Base-by-base conservation (phyloP, 371 early-diverging fungal genomes). In the Mucor plumbeus region DNA sequence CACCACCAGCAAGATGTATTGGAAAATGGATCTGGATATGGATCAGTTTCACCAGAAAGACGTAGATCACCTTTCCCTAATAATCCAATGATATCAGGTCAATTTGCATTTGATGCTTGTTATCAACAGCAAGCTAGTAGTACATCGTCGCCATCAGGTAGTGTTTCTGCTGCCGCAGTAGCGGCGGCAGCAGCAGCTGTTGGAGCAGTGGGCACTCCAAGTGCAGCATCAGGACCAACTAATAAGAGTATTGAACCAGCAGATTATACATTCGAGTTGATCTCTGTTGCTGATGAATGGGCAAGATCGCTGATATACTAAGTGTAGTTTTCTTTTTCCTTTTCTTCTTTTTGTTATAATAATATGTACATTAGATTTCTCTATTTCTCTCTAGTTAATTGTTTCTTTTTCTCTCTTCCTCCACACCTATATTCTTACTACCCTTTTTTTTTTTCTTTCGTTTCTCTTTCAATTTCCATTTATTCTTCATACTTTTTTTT, bases 211-310 rank as follows among this genome's bases (percentile, higher is more conserved):
- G 77, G 73, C 8, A 64, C 71, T 6, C 74, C 77, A 0, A 61
- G 68, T 34, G 67, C 70, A 14, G 41, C 68, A 19, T 67, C 71
- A 35, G 41, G 59, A 48, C 31, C 59, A 17, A 34, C 67, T 3
- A 64, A 47, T 56, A 80, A 78, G 60, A 69, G 48, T 35, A 79
- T 83, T 47, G 83, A 83, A 26, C 83, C 83, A 41, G 83, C 79
- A 7, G 81, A 83, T 48, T 83, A 83, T 50, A 83, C 83, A 1
- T 83, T 83, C 66, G 83, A 83, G 62, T 54, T 83, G 7, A 83
- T 83, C 36, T 83, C 83, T 39, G 81, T 83, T 4, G 81, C 73
- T n/a, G 83, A 83, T 61, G 81, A 83, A 74, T 83, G 83, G 83
- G 80, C 79, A 19, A 66, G 75, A 26, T 75, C 82, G n/a, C 73